These are phyloP conservation scores for Epichloe gansuensis DNA, from an alignment of 2,329 filamentous ascomycete genomes.

Conservation along the genomic window DNA sequence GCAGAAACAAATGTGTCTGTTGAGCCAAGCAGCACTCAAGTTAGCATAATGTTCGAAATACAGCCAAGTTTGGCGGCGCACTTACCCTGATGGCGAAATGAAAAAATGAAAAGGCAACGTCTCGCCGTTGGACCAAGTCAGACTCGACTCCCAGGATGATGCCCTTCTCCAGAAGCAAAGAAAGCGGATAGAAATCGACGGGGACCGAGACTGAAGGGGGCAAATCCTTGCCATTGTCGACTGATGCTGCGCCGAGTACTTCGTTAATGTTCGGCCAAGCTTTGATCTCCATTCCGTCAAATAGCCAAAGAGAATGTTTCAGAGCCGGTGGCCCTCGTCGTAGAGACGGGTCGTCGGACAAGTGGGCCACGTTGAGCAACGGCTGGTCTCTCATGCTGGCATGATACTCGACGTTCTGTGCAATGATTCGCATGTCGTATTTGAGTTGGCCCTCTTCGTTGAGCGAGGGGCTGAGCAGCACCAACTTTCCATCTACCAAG, in stretches of 20 bases:
- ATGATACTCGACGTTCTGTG: constrained; percentile 93
- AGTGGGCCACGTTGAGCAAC: constrained; percentile 20
- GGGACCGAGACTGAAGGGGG: constrained; percentile 63
- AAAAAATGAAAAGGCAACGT: constrained; percentile 82
- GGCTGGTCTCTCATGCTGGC: constrained; percentile 81
- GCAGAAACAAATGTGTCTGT: constrained; percentile 84
- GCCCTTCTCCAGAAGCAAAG: constrained; percentile 75
- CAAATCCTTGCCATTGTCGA: constrained; percentile 54
- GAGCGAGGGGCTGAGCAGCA: constrained; percentile 75
- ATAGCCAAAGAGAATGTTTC: constrained; percentile 85
- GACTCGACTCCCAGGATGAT: constrained; percentile 84
- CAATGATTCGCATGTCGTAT: constrained; percentile 96
- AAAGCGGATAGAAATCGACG: constrained; percentile 92
- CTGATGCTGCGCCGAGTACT: constrained; percentile 58
- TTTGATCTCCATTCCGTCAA: constrained; percentile 75
- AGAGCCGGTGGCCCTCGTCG: constrained; percentile 35
- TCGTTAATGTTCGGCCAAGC: constrained; percentile 84
- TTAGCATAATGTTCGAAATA: background rate
- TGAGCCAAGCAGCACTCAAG: background rate
- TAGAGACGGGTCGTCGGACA: constrained; percentile 13
- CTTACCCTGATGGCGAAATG: constrained; percentile 76
- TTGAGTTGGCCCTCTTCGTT: constrained; percentile 76
- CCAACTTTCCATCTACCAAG: constrained; percentile 93
- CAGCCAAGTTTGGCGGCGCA: constrained; percentile 5
- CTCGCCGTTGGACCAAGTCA: constrained; percentile 82